Percentiles rank a stretch among this genome's conserved stretches.
Evolutionary conservation across 306 rosid genomes (phyloP).

Genomic region (Citrullus mucosospermus): DNA sequence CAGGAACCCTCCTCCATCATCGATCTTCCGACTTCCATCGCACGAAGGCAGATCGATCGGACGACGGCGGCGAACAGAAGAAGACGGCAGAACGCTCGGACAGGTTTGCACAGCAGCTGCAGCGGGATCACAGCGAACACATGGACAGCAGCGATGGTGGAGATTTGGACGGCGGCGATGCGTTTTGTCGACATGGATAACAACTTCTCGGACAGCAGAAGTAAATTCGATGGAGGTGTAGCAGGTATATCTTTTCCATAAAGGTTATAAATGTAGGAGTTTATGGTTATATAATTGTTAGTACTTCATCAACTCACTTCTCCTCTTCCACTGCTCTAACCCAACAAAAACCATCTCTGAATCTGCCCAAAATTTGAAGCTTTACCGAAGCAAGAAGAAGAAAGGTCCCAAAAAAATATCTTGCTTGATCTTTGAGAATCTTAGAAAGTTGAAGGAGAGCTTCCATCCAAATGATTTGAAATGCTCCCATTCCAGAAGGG

Average conservation of each 20-base stretch:
- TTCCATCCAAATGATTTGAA: constrained; percentile 38
- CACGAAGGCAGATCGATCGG: too few relatives aligned
- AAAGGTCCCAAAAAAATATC: constrained; percentile 7
- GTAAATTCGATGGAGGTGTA: constrained; percentile 75
- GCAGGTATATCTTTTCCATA: constrained; percentile 36
- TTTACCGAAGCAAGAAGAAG: constrained; percentile 4
- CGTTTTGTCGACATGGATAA: too few relatives aligned
- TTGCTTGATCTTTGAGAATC: constrained; percentile 35
- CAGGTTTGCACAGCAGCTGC: too few relatives aligned
- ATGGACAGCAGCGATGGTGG: too few relatives aligned
- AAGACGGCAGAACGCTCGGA: too few relatives aligned
- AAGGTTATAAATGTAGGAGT: constrained; percentile 2
- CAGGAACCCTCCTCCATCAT: too few relatives aligned
- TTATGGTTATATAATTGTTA: background rate
- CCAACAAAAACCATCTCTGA: constrained; percentile 13
- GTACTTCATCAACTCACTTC: constrained; percentile 23
- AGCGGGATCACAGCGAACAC: too few relatives aligned
- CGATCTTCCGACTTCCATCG: too few relatives aligned
- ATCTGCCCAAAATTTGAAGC: constrained; percentile 13
- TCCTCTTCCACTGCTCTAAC: constrained; percentile 49
- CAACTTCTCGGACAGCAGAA: too few relatives aligned
- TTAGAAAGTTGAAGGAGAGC: constrained; percentile 20
- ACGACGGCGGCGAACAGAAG: too few relatives aligned
- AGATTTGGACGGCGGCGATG: too few relatives aligned
- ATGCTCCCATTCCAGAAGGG: constrained; percentile 41